Conservation (phyloP, 148 eudicot species). For the Diospyros lotus region DNA sequence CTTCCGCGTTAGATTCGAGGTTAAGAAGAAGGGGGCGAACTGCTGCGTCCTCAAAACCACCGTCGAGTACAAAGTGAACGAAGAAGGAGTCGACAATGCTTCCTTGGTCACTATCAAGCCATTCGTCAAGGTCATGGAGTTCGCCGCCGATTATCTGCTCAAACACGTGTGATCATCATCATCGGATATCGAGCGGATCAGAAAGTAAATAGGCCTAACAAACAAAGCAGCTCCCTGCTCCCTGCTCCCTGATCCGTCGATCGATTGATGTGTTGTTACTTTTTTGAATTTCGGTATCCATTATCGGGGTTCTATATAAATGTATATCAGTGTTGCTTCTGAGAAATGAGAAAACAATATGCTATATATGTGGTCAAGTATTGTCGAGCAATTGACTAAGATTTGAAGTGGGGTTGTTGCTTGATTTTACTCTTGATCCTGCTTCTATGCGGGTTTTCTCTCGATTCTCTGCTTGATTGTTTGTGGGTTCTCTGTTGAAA, state of each 20-base stretch:
- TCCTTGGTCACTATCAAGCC: slow-evolving; percentile 33
- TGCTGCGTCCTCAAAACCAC: slow-evolving; percentile 37
- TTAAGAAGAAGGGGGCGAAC: slow-evolving; percentile 26
- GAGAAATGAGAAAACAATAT: too few relatives aligned
- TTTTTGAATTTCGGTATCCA: too few relatives aligned
- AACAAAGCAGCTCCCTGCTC: too few relatives aligned
- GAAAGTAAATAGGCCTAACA: too few relatives aligned
- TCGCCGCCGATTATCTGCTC: too few relatives aligned
- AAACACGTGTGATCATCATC: too few relatives aligned
- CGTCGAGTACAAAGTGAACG: slow-evolving; percentile 46
- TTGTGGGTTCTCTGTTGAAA: background rate
- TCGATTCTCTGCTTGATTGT: slow-evolving; percentile 3
- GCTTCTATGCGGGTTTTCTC: background rate
- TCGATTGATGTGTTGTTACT: too few relatives aligned
- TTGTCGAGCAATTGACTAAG: background rate
- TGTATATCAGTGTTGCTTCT: too few relatives aligned
- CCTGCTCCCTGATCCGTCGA: too few relatives aligned
- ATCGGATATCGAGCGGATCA: too few relatives aligned
- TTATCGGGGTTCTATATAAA: too few relatives aligned
- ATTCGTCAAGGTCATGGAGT: slow-evolving; percentile 22
- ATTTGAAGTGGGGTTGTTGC: background rate
- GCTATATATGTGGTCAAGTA: too few relatives aligned
- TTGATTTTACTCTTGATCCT: background rate
- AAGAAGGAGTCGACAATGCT: slow-evolving; percentile 32
- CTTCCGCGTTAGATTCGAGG: slow-evolving; percentile 34